Percentiles rank a stretch among this genome's conserved stretches.
phyloP scores from a whole-genome alignment of 2,329 filamentous ascomycete genomes.

The Orbilia javanica region DNA sequence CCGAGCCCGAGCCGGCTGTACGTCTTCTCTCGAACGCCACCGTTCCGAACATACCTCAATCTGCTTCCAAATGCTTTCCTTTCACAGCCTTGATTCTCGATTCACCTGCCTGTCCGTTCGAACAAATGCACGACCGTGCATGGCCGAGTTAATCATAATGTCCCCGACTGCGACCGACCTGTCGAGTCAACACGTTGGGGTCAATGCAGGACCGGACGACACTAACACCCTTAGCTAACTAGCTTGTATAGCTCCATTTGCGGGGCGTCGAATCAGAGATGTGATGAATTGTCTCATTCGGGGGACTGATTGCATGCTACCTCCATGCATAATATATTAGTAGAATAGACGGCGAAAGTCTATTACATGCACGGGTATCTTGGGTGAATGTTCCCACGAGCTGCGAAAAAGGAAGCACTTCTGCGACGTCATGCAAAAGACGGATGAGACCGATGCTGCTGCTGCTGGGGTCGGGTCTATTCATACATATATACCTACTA shows the following conservation, averaged over 20 bases:
- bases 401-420: neutral
- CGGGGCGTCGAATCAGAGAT: constrained; percentile 7
- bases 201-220: neutral
- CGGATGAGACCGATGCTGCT: no score
- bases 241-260: neutral
- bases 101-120: no score
- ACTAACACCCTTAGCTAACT: neutral
- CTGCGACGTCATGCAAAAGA: neutral
- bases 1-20: neutral
- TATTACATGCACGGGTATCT: neutral
- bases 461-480: neutral
- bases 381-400: neutral
- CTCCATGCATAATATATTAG: neutral
- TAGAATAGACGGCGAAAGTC: neutral
- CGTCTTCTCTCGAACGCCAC: neutral
- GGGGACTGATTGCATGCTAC: constrained; percentile 4
- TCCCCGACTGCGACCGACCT: constrained; percentile 6
- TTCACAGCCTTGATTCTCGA: neutral
- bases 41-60: neutral
- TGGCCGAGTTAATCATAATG: neutral
- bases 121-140: no score
- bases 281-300: constrained; percentile 1
- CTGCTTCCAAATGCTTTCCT: neutral
- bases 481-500: no score
- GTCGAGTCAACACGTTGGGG: no score